A percentile compares a stretch with the other conserved stretches of the same genome.
phyloP scores from a whole-genome alignment of 306 rosid genomes.

The Notholithocarpus densiflorus region DNA sequence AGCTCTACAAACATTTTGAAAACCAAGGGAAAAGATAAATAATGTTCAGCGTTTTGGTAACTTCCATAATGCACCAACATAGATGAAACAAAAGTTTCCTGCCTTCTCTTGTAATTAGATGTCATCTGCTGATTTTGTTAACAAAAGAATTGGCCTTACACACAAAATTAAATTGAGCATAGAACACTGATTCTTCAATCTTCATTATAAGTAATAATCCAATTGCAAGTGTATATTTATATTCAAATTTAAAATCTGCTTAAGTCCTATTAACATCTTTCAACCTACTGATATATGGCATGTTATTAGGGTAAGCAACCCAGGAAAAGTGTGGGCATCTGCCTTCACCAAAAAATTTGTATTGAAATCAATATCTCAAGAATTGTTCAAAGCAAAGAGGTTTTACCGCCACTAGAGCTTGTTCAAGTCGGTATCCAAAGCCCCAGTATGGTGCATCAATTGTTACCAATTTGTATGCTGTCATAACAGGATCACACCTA shows the following conservation, averaged over 20 bases:
- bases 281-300: neutral
- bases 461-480: slow-evolving; percentile 50
- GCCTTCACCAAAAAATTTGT: neutral
- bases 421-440: slow-evolving; percentile 42
- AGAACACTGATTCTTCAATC: neutral
- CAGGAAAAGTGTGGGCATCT: neutral
- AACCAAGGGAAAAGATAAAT: neutral
- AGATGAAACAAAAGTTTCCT: neutral
- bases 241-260: neutral
- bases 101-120: neutral
- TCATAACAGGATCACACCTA: slow-evolving; percentile 37
- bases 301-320: neutral
- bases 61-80: neutral
- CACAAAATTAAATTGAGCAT: neutral
- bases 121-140: neutral
- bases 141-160: neutral
- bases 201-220: neutral
- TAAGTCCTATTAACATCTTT: neutral
- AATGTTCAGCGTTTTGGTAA: neutral
- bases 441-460: slow-evolving; percentile 55
- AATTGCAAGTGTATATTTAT: neutral
- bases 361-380: neutral
- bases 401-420: slow-evolving; percentile 36
- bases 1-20: neutral
- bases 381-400: neutral